phyloP scores from a whole-genome alignment of 306 rosid genomes.

The Rosa multiflora region DNA sequence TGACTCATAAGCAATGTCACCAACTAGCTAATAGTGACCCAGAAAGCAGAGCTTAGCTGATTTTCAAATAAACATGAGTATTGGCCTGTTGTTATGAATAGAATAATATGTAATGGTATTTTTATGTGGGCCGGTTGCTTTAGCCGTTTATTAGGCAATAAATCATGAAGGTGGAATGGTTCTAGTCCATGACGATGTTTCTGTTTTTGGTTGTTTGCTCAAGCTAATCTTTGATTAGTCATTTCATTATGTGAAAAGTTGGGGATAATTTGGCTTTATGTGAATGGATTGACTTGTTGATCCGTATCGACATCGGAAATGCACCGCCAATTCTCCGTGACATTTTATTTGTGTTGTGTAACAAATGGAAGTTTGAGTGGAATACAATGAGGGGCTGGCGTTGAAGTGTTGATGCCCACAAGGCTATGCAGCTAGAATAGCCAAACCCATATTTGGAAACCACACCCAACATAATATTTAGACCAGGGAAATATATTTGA shows the following conservation, averaged over 20 bases:
- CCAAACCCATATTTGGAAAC: not conserved
- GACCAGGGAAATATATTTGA: too few relatives aligned
- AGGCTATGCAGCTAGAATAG: not conserved
- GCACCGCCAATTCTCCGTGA: not conserved
- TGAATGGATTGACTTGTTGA: not conserved
- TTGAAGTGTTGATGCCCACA: not conserved
- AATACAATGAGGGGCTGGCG: not conserved
- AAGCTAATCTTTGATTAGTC: not conserved
- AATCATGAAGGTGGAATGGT: conserved; percentile 3
- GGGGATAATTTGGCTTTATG: not conserved
- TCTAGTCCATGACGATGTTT: not conserved
- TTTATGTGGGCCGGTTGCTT: conserved; percentile 11
- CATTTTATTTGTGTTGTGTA: not conserved
- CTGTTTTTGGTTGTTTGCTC: conserved; percentile 1
- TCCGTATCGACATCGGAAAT: not conserved
- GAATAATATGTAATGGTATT: not conserved
- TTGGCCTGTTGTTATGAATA: not conserved
- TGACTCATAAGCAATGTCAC: not conserved
- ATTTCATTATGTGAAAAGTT: not conserved
- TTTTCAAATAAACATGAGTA: conserved; percentile 8
- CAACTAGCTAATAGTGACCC: not conserved
- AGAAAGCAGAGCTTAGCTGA: not conserved
- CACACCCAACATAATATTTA: not conserved
- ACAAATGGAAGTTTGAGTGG: not conserved
- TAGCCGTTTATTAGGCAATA: not conserved